Percentiles rank a stretch among this genome's conserved stretches.
phyloP scores from a whole-genome alignment of 345 rosid species.

The Streptanthus diversifolius region DNA sequence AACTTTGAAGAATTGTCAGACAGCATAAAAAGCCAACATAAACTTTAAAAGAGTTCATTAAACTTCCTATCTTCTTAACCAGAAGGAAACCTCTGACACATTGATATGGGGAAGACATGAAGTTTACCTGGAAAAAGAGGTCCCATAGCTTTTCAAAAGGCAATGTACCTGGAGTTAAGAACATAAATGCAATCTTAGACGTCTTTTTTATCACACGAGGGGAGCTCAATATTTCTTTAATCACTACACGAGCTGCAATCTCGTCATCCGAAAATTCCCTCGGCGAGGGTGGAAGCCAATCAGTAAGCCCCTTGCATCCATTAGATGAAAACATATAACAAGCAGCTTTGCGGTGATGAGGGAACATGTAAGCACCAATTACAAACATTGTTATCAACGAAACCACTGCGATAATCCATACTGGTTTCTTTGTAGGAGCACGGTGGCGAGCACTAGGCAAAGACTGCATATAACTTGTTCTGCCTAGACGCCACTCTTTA shows the following conservation, averaged over 20 bases:
- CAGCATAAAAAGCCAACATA: neutral
- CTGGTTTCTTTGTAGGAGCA: slow-evolving; percentile 62
- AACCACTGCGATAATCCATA: slow-evolving; percentile 77
- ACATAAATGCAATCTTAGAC: slow-evolving; percentile 90
- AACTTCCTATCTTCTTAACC: neutral
- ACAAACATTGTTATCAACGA: slow-evolving; percentile 70
- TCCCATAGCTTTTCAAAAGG: slow-evolving; percentile 98
- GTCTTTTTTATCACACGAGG: slow-evolving; percentile 51
- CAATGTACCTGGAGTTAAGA: slow-evolving; percentile 80
- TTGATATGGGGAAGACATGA: no score
- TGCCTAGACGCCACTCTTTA: slow-evolving; percentile 34
- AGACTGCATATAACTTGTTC: slow-evolving; percentile 56
- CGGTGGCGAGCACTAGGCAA: slow-evolving; percentile 69
- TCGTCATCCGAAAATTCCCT: slow-evolving; percentile 79
- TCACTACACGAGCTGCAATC: slow-evolving; percentile 65
- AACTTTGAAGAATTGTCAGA: neutral
- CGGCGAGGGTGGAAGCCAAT: slow-evolving; percentile 93
- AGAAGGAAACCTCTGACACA: neutral
- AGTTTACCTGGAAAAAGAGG: slow-evolving; percentile 64
- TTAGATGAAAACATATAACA: slow-evolving; percentile 74
- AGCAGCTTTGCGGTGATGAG: slow-evolving; percentile 61
- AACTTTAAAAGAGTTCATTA: neutral
- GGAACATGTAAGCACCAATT: slow-evolving; percentile 77
- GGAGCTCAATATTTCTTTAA: slow-evolving; percentile 60
- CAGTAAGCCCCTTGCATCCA: slow-evolving; percentile 75